Conservation (phyloP, 2,329 filamentous ascomycete species). For the Coniella vitis region DNA sequence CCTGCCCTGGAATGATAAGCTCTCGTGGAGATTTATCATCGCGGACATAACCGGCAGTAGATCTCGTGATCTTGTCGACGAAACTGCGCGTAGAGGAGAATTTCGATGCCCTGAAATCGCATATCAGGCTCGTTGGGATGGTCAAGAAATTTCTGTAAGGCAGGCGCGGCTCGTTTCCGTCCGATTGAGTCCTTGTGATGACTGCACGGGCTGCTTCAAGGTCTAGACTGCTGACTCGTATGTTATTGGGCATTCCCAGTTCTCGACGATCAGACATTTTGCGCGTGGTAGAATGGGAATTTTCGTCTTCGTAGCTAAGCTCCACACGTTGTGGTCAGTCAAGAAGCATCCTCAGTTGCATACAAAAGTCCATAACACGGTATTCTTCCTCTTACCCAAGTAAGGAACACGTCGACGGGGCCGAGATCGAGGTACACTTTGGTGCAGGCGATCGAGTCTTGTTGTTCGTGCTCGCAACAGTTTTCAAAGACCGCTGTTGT, state of each 20-base stretch:
- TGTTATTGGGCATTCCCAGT: background rate
- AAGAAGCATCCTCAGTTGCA: too few species aligned
- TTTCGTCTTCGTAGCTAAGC: background rate
- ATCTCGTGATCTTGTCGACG: background rate
- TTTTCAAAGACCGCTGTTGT: slow-evolving; percentile 19
- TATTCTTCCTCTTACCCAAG: background rate
- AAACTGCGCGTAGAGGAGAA: background rate
- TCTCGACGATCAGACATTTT: slow-evolving; percentile 1
- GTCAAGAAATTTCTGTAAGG: slow-evolving; percentile 15
- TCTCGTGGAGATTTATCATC: too few species aligned
- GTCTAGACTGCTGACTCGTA: slow-evolving; percentile 10
- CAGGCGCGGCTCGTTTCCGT: background rate
- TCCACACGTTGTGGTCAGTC: too few species aligned
- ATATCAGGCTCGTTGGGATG: slow-evolving; percentile 13
- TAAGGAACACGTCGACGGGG: background rate
- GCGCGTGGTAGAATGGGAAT: background rate
- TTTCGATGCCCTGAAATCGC: background rate
- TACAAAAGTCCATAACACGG: too few species aligned
- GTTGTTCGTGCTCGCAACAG: slow-evolving; percentile 11
- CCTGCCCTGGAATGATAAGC: too few species aligned
- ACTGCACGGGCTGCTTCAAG: slow-evolving; percentile 11
- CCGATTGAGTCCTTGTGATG: slow-evolving; percentile 1
- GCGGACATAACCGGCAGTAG: too few species aligned
- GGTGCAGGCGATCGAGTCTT: slow-evolving; percentile 3
- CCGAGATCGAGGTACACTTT: background rate